phyloP scores from a whole-genome alignment of 2,329 filamentous ascomycete genomes.

The Phialophora chinensis region DNA sequence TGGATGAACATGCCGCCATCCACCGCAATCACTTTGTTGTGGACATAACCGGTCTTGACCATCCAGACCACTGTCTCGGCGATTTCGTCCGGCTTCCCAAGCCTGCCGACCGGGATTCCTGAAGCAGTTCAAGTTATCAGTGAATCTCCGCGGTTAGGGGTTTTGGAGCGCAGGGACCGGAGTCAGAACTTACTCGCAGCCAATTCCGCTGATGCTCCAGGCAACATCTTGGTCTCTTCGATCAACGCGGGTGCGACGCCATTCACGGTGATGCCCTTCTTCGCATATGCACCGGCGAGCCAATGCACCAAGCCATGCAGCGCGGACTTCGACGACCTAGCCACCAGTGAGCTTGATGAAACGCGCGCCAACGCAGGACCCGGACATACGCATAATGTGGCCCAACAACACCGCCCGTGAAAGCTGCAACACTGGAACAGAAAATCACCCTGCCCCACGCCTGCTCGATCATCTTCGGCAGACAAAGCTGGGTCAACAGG shows the following conservation, averaged over 20 bases:
- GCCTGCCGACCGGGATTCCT: constrained; percentile 53
- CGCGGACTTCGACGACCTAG: constrained; percentile 50
- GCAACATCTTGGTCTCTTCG: constrained; percentile 54
- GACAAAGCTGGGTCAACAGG: constrained; percentile 64
- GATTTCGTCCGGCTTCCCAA: constrained; percentile 55
- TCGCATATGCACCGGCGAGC: constrained; percentile 51
- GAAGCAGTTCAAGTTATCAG: constrained; percentile 9
- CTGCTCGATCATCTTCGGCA: constrained; percentile 65
- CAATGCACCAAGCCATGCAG: constrained; percentile 56
- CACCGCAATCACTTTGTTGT: constrained; percentile 53
- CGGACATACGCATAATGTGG: constrained; percentile 51
- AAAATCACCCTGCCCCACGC: constrained; percentile 69
- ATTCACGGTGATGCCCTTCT: constrained; percentile 56
- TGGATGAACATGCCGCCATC: constrained; percentile 50
- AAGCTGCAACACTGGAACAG: constrained; percentile 67
- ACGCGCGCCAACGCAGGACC: constrained; percentile 38
- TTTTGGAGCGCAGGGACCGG: no score
- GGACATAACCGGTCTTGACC: constrained; percentile 54
- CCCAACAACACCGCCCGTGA: constrained; percentile 68
- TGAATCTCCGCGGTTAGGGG: neutral
- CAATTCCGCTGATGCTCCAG: constrained; percentile 44
- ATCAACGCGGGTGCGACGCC: constrained; percentile 57
- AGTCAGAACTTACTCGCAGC: constrained; percentile 25
- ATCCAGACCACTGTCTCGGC: constrained; percentile 57
- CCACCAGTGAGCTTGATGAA: constrained; percentile 29